These are phyloP conservation scores for Psilocybe sp. DNA, from an alignment of 768 basidiomycete species.

Conservation along the genomic window DNA sequence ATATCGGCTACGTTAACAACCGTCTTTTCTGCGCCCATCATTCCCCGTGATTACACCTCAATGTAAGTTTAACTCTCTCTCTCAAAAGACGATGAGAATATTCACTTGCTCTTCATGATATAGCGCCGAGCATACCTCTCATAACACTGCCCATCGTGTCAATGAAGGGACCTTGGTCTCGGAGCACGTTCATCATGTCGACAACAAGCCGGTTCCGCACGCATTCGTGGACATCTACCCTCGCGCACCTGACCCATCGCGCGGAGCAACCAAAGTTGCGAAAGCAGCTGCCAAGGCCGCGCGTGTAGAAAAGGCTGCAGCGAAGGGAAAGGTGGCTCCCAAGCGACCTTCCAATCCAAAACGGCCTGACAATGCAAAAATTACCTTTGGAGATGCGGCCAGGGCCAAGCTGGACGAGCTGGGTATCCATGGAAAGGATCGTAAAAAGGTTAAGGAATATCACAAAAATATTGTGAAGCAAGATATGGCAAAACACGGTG, in stretches of 20 bases:
- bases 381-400: slow-evolving; percentile 8
- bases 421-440: slow-evolving; percentile 9
- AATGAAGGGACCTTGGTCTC: no score
- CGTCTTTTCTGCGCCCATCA: background rate
- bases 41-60: background rate
- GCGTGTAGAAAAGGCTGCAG: no score
- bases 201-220: no score
- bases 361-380: background rate
- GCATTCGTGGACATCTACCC: no score
- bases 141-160: no score
- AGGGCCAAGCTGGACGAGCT: slow-evolving; percentile 7
- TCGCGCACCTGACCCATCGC: no score
- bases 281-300: no score
- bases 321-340: no score
- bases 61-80: background rate
- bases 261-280: no score
- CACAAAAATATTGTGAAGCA: slow-evolving; percentile 6
- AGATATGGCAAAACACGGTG: slow-evolving; percentile 7
- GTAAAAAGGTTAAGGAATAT: slow-evolving; percentile 8
- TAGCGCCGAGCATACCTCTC: no score
- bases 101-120: no score
- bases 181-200: no score
- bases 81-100: background rate
- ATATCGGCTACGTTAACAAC: background rate
- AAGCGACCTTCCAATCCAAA: background rate